phyloP scores from a whole-genome alignment of 129 eudicot species.

The Arctium minus region DNA sequence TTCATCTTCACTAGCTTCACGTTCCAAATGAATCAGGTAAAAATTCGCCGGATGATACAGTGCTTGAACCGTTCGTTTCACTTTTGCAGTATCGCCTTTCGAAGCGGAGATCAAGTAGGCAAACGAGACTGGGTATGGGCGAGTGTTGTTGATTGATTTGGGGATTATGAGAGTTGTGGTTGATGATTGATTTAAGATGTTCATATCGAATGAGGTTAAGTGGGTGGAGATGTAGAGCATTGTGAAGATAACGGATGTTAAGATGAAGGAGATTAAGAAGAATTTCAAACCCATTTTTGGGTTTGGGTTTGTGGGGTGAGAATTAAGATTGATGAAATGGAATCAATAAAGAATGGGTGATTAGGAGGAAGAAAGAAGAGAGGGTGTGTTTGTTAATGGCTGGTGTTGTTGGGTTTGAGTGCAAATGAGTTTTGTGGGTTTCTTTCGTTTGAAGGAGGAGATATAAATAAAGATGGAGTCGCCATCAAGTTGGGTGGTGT shows the following conservation, averaged over 20 bases:
- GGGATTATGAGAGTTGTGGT: slow-evolving; percentile 27
- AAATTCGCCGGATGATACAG: slow-evolving; percentile 78
- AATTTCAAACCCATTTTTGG: slow-evolving; percentile 44
- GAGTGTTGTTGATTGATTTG: slow-evolving; percentile 30
- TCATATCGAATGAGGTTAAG: slow-evolving; percentile 26
- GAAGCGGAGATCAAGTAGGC: slow-evolving; percentile 97
- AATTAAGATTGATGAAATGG: neutral
- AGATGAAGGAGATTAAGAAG: slow-evolving; percentile 46
- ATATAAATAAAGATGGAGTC: neutral
- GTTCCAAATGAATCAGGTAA: slow-evolving; percentile 73
- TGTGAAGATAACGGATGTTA: slow-evolving; percentile 45
- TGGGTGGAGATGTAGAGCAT: slow-evolving; percentile 57
- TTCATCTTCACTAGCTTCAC: slow-evolving; percentile 51
- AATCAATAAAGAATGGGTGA: neutral
- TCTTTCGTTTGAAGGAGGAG: slow-evolving; percentile 7
- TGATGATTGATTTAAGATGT: slow-evolving; percentile 30
- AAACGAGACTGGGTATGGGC: slow-evolving; percentile 60
- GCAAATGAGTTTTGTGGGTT: slow-evolving; percentile 28
- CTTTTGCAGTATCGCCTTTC: slow-evolving; percentile 57
- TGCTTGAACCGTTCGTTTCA: slow-evolving; percentile 60
- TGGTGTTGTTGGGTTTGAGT: neutral
- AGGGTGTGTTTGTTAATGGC: neutral
- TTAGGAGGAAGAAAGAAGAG: neutral
- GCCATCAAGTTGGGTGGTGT: slow-evolving; percentile 19
- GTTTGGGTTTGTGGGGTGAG: neutral